phyloP scores from a whole-genome alignment of 2,329 filamentous ascomycete species.

The Thermothelomyces thermophilus region DNA sequence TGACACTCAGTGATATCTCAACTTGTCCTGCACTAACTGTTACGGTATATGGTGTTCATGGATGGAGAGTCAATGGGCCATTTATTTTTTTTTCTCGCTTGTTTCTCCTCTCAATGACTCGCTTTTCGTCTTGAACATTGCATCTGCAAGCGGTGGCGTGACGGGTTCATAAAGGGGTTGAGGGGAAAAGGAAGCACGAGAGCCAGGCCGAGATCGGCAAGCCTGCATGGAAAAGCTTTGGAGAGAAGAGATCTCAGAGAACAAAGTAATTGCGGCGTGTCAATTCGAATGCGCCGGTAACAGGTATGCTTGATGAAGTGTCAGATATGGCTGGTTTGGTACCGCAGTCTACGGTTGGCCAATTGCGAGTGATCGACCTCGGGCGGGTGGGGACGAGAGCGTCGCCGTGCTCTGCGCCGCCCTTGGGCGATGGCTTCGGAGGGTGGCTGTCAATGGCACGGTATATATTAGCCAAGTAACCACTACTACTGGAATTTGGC shows the following conservation, averaged over 20 bases:
- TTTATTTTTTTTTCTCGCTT: not conserved
- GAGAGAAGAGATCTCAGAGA: not conserved
- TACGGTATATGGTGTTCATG: conserved; percentile 9
- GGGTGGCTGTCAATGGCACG: not conserved
- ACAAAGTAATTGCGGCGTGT: not conserved
- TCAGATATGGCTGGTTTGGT: not conserved
- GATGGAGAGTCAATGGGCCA: conserved; percentile 2
- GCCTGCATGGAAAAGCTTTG: not conserved
- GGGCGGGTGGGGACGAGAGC: not conserved
- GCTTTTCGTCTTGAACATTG: not conserved
- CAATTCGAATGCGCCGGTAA: not conserved
- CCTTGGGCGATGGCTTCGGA: not conserved
- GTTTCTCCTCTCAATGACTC: not conserved
- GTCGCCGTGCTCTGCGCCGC: not conserved
- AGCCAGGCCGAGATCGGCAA: not conserved
- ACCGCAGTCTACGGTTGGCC: not conserved
- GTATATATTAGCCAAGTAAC: not conserved
- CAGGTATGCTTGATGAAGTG: no score
- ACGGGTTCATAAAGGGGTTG: conserved; percentile 5
- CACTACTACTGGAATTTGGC: no score
- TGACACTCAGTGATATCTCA: no score
- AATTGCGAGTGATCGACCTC: not conserved
- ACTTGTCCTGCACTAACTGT: no score
- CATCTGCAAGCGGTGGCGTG: conserved; percentile 3
- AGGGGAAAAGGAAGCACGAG: not conserved